Evolutionary conservation across 2,329 filamentous ascomycete genomes (phyloP), one percentile per base, ranked within the genome.

Genomic region (Macrophomina pseudophaseolina): DNA sequence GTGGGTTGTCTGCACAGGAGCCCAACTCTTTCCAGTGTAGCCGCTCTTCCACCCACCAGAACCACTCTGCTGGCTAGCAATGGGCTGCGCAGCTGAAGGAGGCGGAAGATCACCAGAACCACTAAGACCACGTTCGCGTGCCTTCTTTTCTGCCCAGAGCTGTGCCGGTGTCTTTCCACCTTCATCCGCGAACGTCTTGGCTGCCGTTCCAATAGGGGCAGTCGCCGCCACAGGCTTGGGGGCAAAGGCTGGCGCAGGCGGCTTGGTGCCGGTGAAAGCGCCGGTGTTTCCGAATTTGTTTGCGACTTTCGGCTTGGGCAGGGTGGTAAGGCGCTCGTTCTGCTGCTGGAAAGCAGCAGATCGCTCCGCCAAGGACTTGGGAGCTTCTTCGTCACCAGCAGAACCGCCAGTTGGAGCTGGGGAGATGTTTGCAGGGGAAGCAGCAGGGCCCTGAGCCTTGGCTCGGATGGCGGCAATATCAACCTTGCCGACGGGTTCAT

Each of bases 81-180:
- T n/a, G 23, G 62, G 49, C 51, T 62, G 54, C n/a, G 60, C 64
- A 52, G 85, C 75, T n/a, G 82, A 77, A 51, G 85, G 75, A 23
- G 82, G 77, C 60, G 83, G 78, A 33, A 82, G 80, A 59, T 85
- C 81, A 60, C 76, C 81, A 48, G 82, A 82, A 53, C 86, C 89
- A 62, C 79, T 83, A 30, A 78, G 71, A 28, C 86, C 88, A 67
- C 90, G 86, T 77, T 95, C 89, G 68, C 89, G 90, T 44, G 92
- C 94, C 83, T 98, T 98, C 83, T 94, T 97, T 83, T 99, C 95
- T 0, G 94, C 94, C 95, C 95, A 99, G 42, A 97, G 82, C 79
- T 99, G 95, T 35, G 95, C 94, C 6, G 95, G 95, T 5, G 95
- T 98, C 84, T 98, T 99, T 69, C 95, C 95, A 69, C 91, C 94